Percentiles rank a stretch among this genome's conserved stretches.
These are phyloP conservation scores for Dothistroma septosporum DNA, from an alignment of 2,329 filamentous ascomycete species.

Conservation along the genomic window DNA sequence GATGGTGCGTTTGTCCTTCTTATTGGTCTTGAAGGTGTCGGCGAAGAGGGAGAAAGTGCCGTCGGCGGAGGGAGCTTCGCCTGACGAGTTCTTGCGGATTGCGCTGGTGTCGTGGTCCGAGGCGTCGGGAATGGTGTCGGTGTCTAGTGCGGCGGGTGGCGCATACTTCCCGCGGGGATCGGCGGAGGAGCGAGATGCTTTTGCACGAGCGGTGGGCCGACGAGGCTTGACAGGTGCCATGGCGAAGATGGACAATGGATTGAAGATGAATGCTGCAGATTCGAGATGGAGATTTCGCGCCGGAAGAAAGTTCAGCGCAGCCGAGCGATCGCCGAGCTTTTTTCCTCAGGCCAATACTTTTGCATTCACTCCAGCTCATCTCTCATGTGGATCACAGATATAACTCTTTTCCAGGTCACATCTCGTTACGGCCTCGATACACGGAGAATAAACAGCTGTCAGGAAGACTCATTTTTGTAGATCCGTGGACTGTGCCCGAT, in stretches of 20 bases:
- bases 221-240: conserved; percentile 18
- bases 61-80: conserved; percentile 37
- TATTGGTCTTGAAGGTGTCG: conserved; percentile 60
- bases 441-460: too few relatives aligned
- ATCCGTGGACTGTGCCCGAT: too few relatives aligned
- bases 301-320: neutral
- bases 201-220: conserved; percentile 14
- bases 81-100: conserved; percentile 4
- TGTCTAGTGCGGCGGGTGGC: conserved; percentile 11
- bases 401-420: too few relatives aligned
- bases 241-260: neutral
- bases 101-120: conserved; percentile 4
- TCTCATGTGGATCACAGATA: too few relatives aligned
- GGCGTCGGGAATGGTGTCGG: neutral
- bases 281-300: neutral
- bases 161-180: conserved; percentile 26
- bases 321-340: neutral
- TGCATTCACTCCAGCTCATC: too few relatives aligned
- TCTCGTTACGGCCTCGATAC: too few relatives aligned
- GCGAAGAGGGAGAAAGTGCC: conserved; percentile 33
- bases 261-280: neutral
- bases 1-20: conserved; percentile 77
- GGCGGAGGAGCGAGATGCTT: conserved; percentile 10
- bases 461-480: too few relatives aligned
- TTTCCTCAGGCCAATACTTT: too few relatives aligned